Percentiles rank a stretch among this genome's conserved stretches.
These are phyloP conservation scores for Didymella segeticola DNA, from an alignment of 2,329 filamentous ascomycete genomes.

Conservation along the genomic window DNA sequence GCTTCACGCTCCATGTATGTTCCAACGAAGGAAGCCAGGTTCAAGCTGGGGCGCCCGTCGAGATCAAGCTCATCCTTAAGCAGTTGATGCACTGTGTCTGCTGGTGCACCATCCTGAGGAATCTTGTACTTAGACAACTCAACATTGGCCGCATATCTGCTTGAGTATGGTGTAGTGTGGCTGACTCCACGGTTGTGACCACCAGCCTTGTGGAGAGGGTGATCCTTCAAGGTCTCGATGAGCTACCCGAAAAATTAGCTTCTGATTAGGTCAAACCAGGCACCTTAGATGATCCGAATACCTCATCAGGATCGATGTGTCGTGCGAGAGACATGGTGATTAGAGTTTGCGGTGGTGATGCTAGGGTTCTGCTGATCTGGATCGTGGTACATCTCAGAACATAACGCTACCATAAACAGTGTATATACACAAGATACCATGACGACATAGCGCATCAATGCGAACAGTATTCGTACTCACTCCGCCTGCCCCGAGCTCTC, in stretches of 20 bases:
- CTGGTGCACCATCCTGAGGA: constrained; percentile 63
- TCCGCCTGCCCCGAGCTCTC: constrained; percentile 3
- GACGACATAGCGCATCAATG: constrained; percentile 15
- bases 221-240: constrained; percentile 59
- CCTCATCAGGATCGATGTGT: constrained; percentile 59
- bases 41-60: constrained; percentile 66
- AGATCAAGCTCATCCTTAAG: constrained; percentile 53
- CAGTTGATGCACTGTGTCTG: constrained; percentile 70
- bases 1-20: constrained; percentile 76
- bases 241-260: constrained; percentile 43
- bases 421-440: constrained; percentile 14
- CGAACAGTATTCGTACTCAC: neutral
- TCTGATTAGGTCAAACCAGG: neutral
- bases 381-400: neutral
- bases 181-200: constrained; percentile 50
- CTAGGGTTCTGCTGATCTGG: neutral
- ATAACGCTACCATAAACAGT: neutral
- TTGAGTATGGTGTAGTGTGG: constrained; percentile 64
- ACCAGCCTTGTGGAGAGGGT: constrained; percentile 49
- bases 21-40: constrained; percentile 72
- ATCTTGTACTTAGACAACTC: constrained; percentile 68
- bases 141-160: constrained; percentile 60
- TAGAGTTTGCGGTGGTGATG: neutral
- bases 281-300: neutral
- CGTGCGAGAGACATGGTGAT: constrained; percentile 58